phyloP scores from a whole-genome alignment of 1,139 yeast genomes.

The Pichia sp. region DNA sequence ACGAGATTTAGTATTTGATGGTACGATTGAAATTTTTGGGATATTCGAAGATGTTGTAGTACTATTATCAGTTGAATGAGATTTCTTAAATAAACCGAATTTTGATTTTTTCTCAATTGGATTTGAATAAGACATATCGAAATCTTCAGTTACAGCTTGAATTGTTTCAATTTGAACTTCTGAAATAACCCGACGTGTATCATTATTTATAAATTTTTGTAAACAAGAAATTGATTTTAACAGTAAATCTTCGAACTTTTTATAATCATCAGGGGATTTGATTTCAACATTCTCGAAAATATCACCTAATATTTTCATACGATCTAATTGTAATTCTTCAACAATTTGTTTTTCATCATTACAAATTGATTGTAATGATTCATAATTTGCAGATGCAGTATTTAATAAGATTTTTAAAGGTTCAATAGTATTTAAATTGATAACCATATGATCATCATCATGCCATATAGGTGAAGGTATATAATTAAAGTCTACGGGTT shows the following conservation, averaged over 20 bases:
- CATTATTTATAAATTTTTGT: conserved; percentile 62
- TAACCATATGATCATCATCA: conserved; percentile 77
- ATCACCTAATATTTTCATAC: conserved; percentile 29
- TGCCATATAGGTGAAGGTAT: conserved; percentile 95
- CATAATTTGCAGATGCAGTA: conserved; percentile 40
- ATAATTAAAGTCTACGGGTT: conserved; percentile 78
- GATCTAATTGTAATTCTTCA: conserved; percentile 38
- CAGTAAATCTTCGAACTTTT: conserved; percentile 49
- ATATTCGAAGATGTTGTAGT: conserved; percentile 10
- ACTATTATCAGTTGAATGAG: conserved; percentile 5
- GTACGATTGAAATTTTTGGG: conserved; percentile 10
- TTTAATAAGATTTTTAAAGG: conserved; percentile 56
- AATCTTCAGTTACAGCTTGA: conserved; percentile 76
- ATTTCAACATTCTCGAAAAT: conserved; percentile 32
- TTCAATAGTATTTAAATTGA: conserved; percentile 51
- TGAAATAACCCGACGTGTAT: conserved; percentile 60
- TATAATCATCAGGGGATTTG: conserved; percentile 36
- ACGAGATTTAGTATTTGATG: conserved; percentile 15
- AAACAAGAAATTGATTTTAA: conserved; percentile 48
- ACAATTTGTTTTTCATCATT: conserved; percentile 42
- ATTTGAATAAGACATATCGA: conserved; percentile 50
- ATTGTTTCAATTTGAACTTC: conserved; percentile 90
- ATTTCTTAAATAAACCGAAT: conserved; percentile 41
- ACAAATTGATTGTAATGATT: conserved; percentile 38
- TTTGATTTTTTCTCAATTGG: conserved; percentile 45